phyloP scores from a whole-genome alignment of 495 filamentous ascomycete species.

The Aspergillus biplanus region DNA sequence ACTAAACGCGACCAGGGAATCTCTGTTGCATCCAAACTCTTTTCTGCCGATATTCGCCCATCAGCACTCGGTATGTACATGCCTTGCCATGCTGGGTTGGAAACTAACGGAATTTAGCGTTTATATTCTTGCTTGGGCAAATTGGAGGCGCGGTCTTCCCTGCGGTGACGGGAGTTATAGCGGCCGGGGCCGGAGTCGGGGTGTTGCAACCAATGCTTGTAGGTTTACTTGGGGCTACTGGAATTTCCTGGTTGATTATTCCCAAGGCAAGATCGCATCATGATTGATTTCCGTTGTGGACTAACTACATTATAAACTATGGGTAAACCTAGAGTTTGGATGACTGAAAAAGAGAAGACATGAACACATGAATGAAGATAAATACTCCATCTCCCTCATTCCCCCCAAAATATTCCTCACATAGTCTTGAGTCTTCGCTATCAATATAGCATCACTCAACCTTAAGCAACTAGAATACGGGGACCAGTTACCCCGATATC shows the following conservation, averaged over 20 bases:
- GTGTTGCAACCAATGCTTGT: constrained; percentile 39
- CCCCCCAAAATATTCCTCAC: neutral
- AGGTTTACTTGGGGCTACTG: constrained; percentile 33
- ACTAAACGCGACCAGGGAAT: constrained; percentile 26
- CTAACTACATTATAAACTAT: neutral
- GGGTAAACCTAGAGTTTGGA: too few species aligned
- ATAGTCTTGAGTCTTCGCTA: neutral
- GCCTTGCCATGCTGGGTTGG: neutral
- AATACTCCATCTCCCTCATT: neutral
- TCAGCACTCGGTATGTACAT: constrained; percentile 30
- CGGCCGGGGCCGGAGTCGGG: constrained; percentile 30
- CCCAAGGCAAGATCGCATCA: constrained; percentile 36
- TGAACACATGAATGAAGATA: neutral
- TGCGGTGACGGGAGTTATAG: constrained; percentile 34
- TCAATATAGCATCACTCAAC: too few species aligned
- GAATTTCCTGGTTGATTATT: constrained; percentile 37
- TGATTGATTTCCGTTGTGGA: constrained; percentile 1
- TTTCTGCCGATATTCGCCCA: constrained; percentile 31
- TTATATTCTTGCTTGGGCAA: constrained; percentile 37
- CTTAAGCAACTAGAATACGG: constrained; percentile 14
- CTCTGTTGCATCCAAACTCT: constrained; percentile 36
- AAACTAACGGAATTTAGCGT: constrained; percentile 18
- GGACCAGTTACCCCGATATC: constrained; percentile 25
- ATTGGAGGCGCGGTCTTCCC: constrained; percentile 36
- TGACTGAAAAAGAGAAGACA: neutral